Percentiles rank a stretch among this genome's conserved stretches.
Conservation (phyloP, 2,329 filamentous ascomycete genomes). For the Trichothecium sympodiale region DNA sequence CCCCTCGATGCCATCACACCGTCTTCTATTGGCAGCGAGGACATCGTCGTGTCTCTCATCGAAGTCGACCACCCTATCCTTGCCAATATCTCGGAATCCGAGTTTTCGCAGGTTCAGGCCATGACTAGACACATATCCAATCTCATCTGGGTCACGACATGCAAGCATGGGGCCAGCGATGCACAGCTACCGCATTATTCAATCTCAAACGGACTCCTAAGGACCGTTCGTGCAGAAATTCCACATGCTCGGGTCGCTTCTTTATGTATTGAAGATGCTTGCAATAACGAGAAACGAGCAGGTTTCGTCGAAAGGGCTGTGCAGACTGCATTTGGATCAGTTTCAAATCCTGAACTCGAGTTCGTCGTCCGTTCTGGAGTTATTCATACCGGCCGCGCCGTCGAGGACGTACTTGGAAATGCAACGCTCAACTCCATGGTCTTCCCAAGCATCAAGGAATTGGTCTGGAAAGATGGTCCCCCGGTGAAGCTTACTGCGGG, state of each 20-base stretch:
- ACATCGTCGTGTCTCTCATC: constrained; percentile 1
- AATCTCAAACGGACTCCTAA: constrained; percentile 1
- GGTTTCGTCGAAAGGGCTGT: neutral
- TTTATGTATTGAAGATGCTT: constrained; percentile 1
- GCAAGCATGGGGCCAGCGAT: neutral
- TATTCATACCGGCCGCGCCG: constrained; percentile 1
- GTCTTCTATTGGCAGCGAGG: neutral
- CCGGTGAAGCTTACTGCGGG: constrained; percentile 1
- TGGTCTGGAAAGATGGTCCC: constrained; percentile 2
- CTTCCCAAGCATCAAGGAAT: neutral
- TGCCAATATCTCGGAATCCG: neutral
- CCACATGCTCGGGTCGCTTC: neutral
- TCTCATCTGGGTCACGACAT: too few relatives aligned
- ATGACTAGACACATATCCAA: too few relatives aligned
- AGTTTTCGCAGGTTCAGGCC: neutral
- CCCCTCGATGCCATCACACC: neutral
- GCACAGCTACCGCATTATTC: neutral
- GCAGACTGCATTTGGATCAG: neutral
- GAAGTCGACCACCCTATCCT: constrained; percentile 1
- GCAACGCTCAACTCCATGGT: neutral
- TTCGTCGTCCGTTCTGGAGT: neutral
- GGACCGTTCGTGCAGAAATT: constrained; percentile 1
- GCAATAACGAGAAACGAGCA: neutral
- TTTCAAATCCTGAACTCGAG: neutral
- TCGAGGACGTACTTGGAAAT: constrained; percentile 1